A percentile compares a stretch with the other conserved stretches of the same genome.
phyloP scores from a whole-genome alignment of 208 protist species.

The Leishmania turanica region DNA sequence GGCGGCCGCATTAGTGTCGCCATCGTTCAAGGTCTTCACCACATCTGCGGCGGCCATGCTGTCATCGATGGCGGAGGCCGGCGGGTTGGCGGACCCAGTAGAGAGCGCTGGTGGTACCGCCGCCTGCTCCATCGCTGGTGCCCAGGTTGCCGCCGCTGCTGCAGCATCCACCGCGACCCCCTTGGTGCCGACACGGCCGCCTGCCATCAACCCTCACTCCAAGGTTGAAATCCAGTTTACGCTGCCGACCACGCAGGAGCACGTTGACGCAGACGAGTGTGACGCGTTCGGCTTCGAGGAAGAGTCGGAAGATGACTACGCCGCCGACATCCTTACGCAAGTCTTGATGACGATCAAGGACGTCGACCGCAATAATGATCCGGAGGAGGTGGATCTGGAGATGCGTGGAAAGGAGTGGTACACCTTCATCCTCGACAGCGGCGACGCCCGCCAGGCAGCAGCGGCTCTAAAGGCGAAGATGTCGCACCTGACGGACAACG shows the following conservation, averaged over 20 bases:
- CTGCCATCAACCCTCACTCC: background rate
- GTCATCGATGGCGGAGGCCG: constrained; percentile 3
- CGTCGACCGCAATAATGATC: background rate
- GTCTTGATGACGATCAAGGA: background rate
- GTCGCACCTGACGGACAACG: background rate
- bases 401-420: background rate
- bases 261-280: background rate
- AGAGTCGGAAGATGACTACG: background rate
- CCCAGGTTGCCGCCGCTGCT: background rate
- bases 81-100: background rate
- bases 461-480: constrained; percentile 44
- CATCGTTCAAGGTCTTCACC: constrained; percentile 27
- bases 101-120: background rate
- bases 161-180: background rate
- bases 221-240: constrained; percentile 10
- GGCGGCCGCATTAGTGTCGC: background rate
- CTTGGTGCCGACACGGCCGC: background rate
- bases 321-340: background rate
- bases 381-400: background rate
- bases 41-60: constrained; percentile 26
- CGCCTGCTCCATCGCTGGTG: background rate
- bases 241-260: background rate
- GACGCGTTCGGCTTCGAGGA: constrained; percentile 5
- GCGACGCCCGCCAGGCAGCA: background rate
- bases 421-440: background rate